A percentile compares a stretch with the other conserved stretches of the same genome.
Conservation (phyloP, 1,139 yeast genomes). For the Pichia sp. region DNA sequence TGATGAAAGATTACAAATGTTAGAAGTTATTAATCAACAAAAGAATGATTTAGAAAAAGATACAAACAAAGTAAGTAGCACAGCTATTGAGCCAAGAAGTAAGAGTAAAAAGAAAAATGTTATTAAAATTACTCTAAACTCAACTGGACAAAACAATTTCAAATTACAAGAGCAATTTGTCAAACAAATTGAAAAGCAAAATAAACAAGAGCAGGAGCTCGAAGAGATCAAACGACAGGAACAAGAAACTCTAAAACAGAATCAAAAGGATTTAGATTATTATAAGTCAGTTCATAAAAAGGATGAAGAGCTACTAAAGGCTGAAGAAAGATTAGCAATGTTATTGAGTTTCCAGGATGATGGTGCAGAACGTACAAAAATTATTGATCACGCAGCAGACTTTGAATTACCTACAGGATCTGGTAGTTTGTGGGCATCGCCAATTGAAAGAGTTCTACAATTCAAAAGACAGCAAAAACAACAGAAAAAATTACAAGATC, state of each 20-base stretch:
- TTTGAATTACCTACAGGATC: conserved; percentile 50
- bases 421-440: conserved; percentile 74
- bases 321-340: conserved; percentile 66
- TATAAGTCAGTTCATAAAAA: conserved; percentile 31
- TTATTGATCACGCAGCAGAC: conserved; percentile 91
- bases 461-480: conserved; percentile 78
- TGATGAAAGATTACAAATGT: conserved; percentile 56
- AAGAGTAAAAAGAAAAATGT: conserved; percentile 32
- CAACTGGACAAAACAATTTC: conserved; percentile 59
- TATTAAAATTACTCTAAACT: conserved; percentile 46
- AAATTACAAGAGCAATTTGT: conserved; percentile 61
- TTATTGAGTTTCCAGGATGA: conserved; percentile 76
- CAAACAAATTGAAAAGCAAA: conserved; percentile 39
- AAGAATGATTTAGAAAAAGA: conserved; percentile 34
- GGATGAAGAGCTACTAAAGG: conserved; percentile 53
- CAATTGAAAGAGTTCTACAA: conserved; percentile 77
- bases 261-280: conserved; percentile 35
- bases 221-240: conserved; percentile 33
- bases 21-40: conserved; percentile 45
- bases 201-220: conserved; percentile 31
- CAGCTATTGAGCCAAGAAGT: conserved; percentile 2
- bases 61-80: conserved; percentile 12
- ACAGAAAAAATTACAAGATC: conserved; percentile 53
- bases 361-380: conserved; percentile 82
- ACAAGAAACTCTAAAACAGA: conserved; percentile 36